Percentiles rank a stretch among this genome's conserved stretches.
These are phyloP conservation scores for Suillus lakei DNA, from an alignment of 768 basidiomycete species.

Conservation along the genomic window DNA sequence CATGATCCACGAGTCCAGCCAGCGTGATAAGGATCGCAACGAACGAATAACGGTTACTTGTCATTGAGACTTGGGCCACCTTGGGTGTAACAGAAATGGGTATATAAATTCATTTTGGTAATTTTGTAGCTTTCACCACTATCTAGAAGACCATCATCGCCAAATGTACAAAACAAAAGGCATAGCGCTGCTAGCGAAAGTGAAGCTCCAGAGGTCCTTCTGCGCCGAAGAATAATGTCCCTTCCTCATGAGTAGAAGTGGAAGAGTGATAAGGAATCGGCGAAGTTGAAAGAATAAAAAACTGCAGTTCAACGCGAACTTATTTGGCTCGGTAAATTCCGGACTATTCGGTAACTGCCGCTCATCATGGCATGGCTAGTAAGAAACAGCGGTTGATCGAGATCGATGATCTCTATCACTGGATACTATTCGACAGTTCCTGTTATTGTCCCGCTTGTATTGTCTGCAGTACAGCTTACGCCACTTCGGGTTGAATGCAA, in stretches of 20 bases:
- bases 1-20: not conserved
- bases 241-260: conserved; percentile 17
- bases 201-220: conserved; percentile 53
- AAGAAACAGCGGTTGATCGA: too few species aligned
- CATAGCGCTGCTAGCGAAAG: conserved; percentile 80
- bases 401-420: not conserved
- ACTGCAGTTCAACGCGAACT: not conserved
- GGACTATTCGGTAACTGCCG: not conserved
- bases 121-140: conserved; percentile 68
- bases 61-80: not conserved
- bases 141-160: conserved; percentile 78
- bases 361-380: not conserved
- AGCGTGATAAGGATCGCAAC: not conserved
- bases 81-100: not conserved
- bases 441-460: not conserved
- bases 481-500: not conserved
- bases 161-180: conserved; percentile 37
- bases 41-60: not conserved
- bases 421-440: not conserved
- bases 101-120: not conserved
- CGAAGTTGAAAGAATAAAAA: conserved; percentile 16
- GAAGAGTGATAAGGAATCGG: conserved; percentile 39
- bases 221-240: conserved; percentile 47
- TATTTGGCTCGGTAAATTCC: conserved; percentile 23
- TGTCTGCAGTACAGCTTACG: not conserved